A percentile compares a stretch with the other conserved stretches of the same genome.
These are phyloP conservation scores for Russula brevipes DNA, from an alignment of 768 basidiomycete species.

Conservation along the genomic window DNA sequence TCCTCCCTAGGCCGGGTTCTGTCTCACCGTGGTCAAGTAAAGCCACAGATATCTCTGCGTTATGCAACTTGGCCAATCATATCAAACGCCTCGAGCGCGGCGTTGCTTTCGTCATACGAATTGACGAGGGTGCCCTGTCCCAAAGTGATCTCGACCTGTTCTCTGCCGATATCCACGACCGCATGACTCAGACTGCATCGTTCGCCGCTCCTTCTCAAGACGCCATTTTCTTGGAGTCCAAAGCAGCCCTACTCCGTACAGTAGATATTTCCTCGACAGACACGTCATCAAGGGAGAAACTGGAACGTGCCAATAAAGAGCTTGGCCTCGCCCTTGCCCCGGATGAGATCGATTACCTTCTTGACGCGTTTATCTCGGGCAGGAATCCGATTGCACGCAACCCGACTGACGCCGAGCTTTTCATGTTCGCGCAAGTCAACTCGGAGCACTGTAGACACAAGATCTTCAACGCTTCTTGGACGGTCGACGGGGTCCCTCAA, in stretches of 20 bases:
- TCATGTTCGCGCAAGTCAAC: constrained; percentile 99
- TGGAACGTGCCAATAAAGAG: constrained; percentile 71
- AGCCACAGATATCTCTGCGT: constrained; percentile 87
- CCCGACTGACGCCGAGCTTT: constrained; percentile 95
- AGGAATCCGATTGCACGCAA: constrained; percentile 62
- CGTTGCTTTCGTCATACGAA: constrained; percentile 57
- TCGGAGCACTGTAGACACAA: constrained; percentile 99
- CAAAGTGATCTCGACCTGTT: constrained; percentile 48
- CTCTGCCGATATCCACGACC: constrained; percentile 78
- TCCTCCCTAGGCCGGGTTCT: constrained; percentile 81
- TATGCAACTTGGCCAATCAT: constrained; percentile 73
- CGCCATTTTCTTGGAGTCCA: constrained; percentile 53
- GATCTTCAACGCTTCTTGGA: constrained; percentile 98
- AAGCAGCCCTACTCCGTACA: constrained; percentile 62
- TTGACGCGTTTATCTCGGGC: constrained; percentile 81
- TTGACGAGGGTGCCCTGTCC: constrained; percentile 40
- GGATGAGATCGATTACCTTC: constrained; percentile 86
- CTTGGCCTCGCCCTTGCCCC: constrained; percentile 86
- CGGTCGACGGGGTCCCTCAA: constrained; percentile 62
- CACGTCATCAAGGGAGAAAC: constrained; percentile 51
- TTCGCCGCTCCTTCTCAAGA: constrained; percentile 53
- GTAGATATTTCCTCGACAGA: constrained; percentile 50
- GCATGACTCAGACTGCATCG: constrained; percentile 89
- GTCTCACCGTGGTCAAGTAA: constrained; percentile 99
- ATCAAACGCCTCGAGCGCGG: constrained; percentile 88